Percentiles rank a stretch among this genome's conserved stretches.
These are phyloP conservation scores for Aphanomyces invadans DNA, from an alignment of 352 stramenopile genomes.

Conservation along the genomic window DNA sequence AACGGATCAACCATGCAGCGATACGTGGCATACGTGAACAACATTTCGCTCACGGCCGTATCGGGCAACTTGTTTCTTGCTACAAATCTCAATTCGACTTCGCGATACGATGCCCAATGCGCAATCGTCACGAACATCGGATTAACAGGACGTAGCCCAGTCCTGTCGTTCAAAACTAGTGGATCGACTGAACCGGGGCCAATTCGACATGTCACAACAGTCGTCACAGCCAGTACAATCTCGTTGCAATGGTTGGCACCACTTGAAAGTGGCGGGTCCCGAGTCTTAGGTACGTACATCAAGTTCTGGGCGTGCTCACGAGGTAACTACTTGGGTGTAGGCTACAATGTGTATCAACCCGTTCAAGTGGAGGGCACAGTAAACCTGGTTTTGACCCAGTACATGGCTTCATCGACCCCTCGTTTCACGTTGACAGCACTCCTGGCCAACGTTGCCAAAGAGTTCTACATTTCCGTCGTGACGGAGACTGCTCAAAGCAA, in stretches of 20 bases:
- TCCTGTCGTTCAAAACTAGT: neutral
- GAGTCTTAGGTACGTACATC: neutral
- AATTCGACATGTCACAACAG: neutral
- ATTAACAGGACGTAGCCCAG: neutral
- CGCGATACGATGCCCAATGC: neutral
- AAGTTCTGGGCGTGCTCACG: neutral
- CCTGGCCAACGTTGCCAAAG: neutral
- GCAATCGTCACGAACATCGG: neutral
- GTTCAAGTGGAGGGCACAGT: neutral
- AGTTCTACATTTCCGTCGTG: neutral
- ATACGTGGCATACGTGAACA: neutral
- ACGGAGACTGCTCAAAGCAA: neutral
- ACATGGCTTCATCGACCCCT: neutral
- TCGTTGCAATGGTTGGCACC: neutral
- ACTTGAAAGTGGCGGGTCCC: neutral
- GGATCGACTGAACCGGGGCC: neutral
- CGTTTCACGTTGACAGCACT: neutral
- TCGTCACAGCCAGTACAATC: neutral
- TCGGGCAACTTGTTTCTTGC: neutral
- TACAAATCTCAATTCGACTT: neutral
- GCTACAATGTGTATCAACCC: constrained; percentile 8
- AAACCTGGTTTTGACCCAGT: neutral
- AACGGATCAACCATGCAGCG: neutral
- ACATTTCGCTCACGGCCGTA: neutral
- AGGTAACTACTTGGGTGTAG: neutral